These are phyloP conservation scores for Poterioochromonas sp. DNA, from an alignment of 352 stramenopile genomes.

Conservation along the genomic window DNA sequence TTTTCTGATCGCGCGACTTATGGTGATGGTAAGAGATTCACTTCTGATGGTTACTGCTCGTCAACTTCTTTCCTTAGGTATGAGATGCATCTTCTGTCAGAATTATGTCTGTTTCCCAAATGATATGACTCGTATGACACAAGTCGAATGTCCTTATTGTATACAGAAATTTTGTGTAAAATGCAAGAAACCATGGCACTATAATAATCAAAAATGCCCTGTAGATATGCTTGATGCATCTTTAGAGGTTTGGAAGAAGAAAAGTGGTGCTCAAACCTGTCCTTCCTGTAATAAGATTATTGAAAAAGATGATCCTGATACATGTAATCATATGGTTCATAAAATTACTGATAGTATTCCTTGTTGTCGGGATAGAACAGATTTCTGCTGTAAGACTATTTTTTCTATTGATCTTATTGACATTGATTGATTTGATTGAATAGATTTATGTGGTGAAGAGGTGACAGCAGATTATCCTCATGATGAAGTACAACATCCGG, in stretches of 20 bases:
- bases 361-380: conserved; percentile 36
- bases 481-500: conserved; percentile 24
- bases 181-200: conserved; percentile 40
- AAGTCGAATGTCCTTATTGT: conserved; percentile 40
- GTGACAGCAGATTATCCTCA: conserved; percentile 39
- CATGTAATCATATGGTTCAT: conserved; percentile 42
- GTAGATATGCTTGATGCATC: conserved; percentile 28
- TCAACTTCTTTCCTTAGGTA: background rate
- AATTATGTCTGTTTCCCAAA: conserved; percentile 8
- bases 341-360: conserved; percentile 38
- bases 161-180: conserved; percentile 36
- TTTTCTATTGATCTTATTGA: background rate
- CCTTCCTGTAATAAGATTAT: conserved; percentile 38
- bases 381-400: conserved; percentile 37
- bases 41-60: background rate
- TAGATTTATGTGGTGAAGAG: conserved; percentile 39
- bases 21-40: conserved; percentile 12
- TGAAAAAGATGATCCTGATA: conserved; percentile 40
- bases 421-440: background rate
- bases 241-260: conserved; percentile 38
- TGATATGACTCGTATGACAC: background rate
- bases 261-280: conserved; percentile 35
- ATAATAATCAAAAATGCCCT: conserved; percentile 28
- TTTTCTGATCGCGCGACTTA: conserved; percentile 3
- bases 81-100: conserved; percentile 24